phyloP scores from a whole-genome alignment of 2,329 filamentous ascomycete species.

The Fulvia fulva region DNA sequence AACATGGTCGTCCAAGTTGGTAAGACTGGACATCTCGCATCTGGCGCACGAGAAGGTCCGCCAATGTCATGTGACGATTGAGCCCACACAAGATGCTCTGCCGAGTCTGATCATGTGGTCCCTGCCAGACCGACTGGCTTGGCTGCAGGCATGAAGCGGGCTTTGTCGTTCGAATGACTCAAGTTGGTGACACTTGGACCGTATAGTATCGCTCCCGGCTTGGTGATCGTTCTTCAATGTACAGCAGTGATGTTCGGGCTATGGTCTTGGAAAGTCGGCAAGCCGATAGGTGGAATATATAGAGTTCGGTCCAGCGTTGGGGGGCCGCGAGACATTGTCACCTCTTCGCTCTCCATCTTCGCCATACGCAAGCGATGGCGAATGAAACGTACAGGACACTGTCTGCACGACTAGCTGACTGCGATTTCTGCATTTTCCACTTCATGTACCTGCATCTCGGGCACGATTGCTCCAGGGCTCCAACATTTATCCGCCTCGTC shows the following conservation, averaged over 20 bases:
- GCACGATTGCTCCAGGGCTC: conserved; percentile 1
- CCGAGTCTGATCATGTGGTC: too few relatives aligned
- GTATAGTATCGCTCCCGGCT: too few relatives aligned
- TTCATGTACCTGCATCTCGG: not conserved
- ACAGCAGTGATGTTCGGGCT: not conserved
- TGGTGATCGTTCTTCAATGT: too few relatives aligned
- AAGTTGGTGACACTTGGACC: too few relatives aligned
- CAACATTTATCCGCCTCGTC: conserved; percentile 12
- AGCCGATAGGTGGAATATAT: not conserved
- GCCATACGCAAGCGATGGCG: too few relatives aligned
- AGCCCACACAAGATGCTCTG: not conserved
- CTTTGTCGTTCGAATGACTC: too few relatives aligned
- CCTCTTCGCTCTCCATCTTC: too few relatives aligned
- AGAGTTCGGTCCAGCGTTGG: too few relatives aligned
- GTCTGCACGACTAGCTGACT: not conserved
- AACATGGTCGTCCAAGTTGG: conserved; percentile 14
- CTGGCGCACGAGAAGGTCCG: not conserved
- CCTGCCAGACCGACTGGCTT: not conserved
- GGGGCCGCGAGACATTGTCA: too few relatives aligned
- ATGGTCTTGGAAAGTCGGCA: not conserved
- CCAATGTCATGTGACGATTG: not conserved
- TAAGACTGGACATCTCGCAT: not conserved
- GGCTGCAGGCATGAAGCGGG: too few relatives aligned
- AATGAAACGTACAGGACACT: too few relatives aligned
- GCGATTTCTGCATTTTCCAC: not conserved